A percentile compares a stretch with the other conserved stretches of the same genome.
These are phyloP conservation scores for Diplodia scrobiculata DNA, from an alignment of 2,329 filamentous ascomycete species.

Conservation along the genomic window DNA sequence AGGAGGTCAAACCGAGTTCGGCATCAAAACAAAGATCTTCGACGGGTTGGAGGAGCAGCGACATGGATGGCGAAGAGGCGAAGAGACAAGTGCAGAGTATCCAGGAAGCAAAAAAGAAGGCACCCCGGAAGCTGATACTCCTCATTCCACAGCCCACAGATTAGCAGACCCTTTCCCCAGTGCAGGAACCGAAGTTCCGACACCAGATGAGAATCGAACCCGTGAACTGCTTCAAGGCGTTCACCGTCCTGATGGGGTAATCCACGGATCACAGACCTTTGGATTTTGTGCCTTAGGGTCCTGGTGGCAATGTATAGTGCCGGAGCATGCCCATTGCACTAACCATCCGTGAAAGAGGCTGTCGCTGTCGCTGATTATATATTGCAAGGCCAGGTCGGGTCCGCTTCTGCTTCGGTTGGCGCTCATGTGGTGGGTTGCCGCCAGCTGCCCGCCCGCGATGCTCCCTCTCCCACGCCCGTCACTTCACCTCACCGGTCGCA, in stretches of 20 bases:
- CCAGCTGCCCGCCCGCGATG: too few species aligned
- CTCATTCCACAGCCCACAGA: background rate
- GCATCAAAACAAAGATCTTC: too few species aligned
- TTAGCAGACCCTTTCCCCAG: background rate
- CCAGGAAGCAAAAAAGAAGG: background rate
- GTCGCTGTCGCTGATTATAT: background rate
- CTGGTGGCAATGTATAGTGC: background rate
- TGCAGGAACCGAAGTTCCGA: background rate
- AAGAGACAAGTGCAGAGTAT: background rate
- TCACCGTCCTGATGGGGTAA: background rate
- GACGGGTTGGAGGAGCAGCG: too few species aligned
- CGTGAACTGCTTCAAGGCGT: background rate
- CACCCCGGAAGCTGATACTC: background rate
- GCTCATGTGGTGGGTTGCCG: background rate
- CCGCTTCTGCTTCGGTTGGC: background rate
- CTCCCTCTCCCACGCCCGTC: background rate
- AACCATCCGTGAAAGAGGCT: background rate
- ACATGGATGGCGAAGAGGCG: background rate
- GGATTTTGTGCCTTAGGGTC: background rate
- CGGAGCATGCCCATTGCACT: background rate
- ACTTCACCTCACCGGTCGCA: background rate
- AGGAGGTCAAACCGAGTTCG: too few species aligned
- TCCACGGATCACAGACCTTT: background rate
- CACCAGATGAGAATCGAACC: background rate
- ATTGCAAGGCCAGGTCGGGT: background rate